Conservation (phyloP, 2,329 filamentous ascomycete species). For the Penicillium sp. region DNA sequence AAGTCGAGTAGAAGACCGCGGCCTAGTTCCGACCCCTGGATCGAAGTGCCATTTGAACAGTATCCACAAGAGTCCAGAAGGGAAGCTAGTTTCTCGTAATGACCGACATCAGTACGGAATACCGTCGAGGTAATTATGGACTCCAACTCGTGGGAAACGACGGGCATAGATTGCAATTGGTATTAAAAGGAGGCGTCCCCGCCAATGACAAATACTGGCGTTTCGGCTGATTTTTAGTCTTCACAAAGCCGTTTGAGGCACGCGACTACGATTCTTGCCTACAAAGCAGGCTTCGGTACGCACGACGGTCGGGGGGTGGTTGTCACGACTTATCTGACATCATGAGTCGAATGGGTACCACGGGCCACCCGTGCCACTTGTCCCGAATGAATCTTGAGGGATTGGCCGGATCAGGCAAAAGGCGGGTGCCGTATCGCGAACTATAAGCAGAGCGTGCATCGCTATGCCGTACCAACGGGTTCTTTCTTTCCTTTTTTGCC, state of each 20-base stretch:
- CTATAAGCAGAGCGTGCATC: not conserved
- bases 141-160: not conserved
- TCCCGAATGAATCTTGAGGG: not conserved
- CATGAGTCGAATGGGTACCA: constrained; percentile 14
- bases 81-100: constrained; percentile 21
- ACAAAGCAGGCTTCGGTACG: not conserved
- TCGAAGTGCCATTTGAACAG: constrained; percentile 21
- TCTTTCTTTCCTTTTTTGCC: not conserved
- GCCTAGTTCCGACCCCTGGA: constrained; percentile 22
- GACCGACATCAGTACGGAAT: not conserved
- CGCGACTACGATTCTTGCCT: not conserved
- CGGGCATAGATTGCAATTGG: not conserved
- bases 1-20: constrained; percentile 9
- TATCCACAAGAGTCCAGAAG: constrained; percentile 23
- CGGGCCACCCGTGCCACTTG: not conserved
- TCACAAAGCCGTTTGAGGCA: not conserved
- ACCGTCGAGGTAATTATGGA: not conserved
- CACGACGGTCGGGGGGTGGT: constrained; percentile 2
- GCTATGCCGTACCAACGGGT: not conserved
- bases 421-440: not conserved
- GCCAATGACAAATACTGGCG: constrained; percentile 12
- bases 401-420: constrained; percentile 4
- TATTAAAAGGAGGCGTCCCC: constrained; percentile 5
- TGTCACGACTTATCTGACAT: constrained; percentile 16
- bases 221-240: constrained; percentile 7